Conservation (phyloP, 306 rosid species). For the Quercus glauca region DNA sequence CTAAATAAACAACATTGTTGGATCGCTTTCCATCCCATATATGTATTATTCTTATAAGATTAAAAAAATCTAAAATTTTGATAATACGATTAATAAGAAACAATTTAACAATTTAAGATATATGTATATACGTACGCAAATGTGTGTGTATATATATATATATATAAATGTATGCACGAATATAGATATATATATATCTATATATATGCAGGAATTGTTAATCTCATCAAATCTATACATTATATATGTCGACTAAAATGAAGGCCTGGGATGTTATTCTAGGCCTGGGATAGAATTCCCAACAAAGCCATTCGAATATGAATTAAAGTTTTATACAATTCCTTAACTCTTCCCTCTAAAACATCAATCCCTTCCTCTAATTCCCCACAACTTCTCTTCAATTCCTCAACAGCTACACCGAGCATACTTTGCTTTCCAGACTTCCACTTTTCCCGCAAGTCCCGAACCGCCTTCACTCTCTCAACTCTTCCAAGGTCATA, state of each 20-base stretch:
- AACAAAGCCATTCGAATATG: conserved; percentile 46
- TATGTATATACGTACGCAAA: no score
- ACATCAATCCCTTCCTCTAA: conserved; percentile 34
- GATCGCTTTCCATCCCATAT: no score
- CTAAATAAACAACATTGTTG: no score
- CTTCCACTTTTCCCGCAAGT: conserved; percentile 33
- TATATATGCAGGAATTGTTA: no score
- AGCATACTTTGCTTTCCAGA: conserved; percentile 20
- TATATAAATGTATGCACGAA: no score
- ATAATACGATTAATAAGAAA: no score
- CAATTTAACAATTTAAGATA: no score
- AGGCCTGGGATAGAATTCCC: conserved; percentile 49
- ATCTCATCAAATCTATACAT: neutral
- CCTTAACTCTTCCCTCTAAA: conserved; percentile 43
- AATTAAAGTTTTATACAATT: conserved; percentile 44
- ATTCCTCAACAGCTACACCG: conserved; percentile 27
- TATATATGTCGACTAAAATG: neutral
- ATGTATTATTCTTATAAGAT: no score
- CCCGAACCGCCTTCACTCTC: conserved; percentile 28
- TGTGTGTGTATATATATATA: no score
- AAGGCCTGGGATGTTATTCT: neutral
- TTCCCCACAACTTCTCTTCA: conserved; percentile 26
- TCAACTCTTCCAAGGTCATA: conserved; percentile 27
- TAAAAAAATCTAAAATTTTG: no score
- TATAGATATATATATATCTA: no score